Evolutionary conservation across 2,329 filamentous ascomycete genomes (phyloP), one percentile per base, ranked within the genome.

Genomic region (Coniochaeta ligniaria): DNA sequence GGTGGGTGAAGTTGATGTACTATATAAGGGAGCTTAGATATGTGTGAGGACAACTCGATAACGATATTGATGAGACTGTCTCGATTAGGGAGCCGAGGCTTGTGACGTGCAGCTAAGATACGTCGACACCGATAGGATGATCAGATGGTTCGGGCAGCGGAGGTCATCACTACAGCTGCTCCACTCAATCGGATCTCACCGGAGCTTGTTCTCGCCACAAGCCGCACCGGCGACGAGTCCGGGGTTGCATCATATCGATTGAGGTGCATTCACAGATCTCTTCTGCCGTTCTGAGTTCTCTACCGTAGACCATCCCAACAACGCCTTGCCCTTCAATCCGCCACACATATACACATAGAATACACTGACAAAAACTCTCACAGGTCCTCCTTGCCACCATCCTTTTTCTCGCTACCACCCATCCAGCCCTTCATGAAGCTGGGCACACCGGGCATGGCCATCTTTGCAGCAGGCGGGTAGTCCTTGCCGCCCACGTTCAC

Each of bases 401-500:
- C 43, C 33, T 59, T 59, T n/a, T 59, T 26, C 16, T 36, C 58
- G 22, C 61, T 60, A n/a, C 61, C 60, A 22, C 69, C 70, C 41
- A 71, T 66, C 57, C 68, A 62, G 22, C 69, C 66, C 45, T 70
- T 68, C 59, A 80, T 60, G 69, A 73, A 77, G 22, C 73, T 74
- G 60, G 75, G 63, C 14, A 75, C 75, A n/a, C 47, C 47, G n/a
- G 74, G 72, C 57, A 78, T 70, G 50, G 70, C 66, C 52, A 72
- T 64, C 61, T 73, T 73, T 26, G 76, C 78, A 28, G 75, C 72
- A 5, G 76, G 78, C 47, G 79, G 79, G 60, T 80, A 81, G 47
- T 73, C 67, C 63, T 77, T 78, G 63, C 76, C 78, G 59, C 75
- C 66, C 59, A 80, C 69, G 57, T 73, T 75, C 59, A 77, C 72